Base-by-base conservation (phyloP, 129 eudicot genomes). In the Lonicera japonica region DNA sequence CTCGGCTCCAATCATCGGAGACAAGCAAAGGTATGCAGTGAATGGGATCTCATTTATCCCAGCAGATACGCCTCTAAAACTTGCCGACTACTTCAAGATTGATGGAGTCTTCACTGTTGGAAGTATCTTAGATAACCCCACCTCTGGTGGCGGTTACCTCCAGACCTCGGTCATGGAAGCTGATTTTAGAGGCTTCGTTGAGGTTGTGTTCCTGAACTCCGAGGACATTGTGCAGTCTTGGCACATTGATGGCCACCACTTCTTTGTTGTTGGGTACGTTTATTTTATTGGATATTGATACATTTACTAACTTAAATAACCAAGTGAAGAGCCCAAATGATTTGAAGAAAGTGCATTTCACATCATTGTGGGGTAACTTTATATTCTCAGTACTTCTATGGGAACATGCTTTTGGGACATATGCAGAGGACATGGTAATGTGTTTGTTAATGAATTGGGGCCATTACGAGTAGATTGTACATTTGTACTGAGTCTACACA, bases 141-240 rank as follows among this genome's bases (percentile, higher is more conserved):
- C 75, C 3, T 80, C 80, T 17, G 86, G 83, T 1, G 81, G 88
- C 16, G 81, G 81, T 51, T 72, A 73, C 72, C 88, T 81, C 41
- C 86, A 77, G 70, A 87, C 95, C 8, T 78, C 95, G 1, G 95
- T 83, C 75, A 75, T 83, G 83, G 88, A 71, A 19, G 82, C 91
- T 21, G 82, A 78, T 75, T 76, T 83, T 48, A 78, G 90, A 78
- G 86, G 53, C 29, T 87, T 72, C 56, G 70, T 70, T 1, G 95
- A 87, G 71, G 56, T 87, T 3, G 79, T 87, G 58, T 87, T 87
- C 19, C 88, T 83, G 69, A 87, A 87, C 58, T 41, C 75, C 8
- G 95, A 84, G 57, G 82, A 75, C 50, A 70, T 74, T 25, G 65
- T 84, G 39, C 95, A 87, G 61, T 83, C 91, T 1, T 83, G 86